Percentiles rank a stretch among this genome's conserved stretches.
These are phyloP conservation scores for Leptographium procerum DNA, from an alignment of 2,329 filamentous ascomycete genomes.

Conservation along the genomic window DNA sequence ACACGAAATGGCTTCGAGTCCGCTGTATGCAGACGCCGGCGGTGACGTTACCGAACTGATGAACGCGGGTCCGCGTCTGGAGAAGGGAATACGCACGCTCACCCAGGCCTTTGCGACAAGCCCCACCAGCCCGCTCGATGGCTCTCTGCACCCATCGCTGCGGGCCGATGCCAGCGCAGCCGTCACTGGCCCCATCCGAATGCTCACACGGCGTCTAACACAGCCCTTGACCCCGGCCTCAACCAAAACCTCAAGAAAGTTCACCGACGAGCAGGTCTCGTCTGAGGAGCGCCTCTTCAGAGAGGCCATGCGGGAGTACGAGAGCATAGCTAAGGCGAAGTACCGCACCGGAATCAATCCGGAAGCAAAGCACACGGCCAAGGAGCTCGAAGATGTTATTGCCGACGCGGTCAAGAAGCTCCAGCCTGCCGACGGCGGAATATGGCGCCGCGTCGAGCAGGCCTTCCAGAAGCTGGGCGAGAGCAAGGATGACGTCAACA, in stretches of 20 bases:
- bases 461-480: not conserved
- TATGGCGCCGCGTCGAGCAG: not conserved
- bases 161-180: too few relatives aligned
- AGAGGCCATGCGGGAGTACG: not conserved
- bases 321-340: not conserved
- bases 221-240: too few relatives aligned
- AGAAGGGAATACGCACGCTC: too few relatives aligned
- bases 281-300: not conserved
- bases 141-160: not conserved
- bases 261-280: not conserved
- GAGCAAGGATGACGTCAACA: not conserved
- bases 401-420: not conserved
- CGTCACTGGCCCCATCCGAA: too few relatives aligned
- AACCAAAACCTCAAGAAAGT: not conserved
- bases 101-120: not conserved
- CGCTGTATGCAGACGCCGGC: too few relatives aligned
- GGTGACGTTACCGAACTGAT: not conserved
- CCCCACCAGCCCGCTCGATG: not conserved
- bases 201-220: too few relatives aligned
- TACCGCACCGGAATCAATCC: not conserved
- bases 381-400: not conserved
- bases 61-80: too few relatives aligned
- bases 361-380: not conserved
- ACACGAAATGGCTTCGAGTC: too few relatives aligned
- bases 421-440: not conserved